Conservation (phyloP, 139 green algal genomes). For the Prasinococcaceae sp. region DNA sequence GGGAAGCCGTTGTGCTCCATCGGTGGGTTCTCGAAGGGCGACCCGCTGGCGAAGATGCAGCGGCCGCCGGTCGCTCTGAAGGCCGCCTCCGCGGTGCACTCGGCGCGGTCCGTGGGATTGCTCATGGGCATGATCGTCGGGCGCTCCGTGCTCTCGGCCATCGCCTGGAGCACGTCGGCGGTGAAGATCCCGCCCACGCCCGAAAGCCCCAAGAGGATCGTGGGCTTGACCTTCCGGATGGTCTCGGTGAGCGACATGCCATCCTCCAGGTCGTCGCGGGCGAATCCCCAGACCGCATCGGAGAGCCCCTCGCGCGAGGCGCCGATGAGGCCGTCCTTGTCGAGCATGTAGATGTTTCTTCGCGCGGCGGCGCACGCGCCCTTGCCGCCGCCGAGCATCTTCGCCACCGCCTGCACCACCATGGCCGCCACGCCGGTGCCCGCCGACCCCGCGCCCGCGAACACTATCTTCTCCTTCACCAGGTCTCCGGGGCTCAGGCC, state of each 20-base stretch:
- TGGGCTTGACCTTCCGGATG: constrained; percentile 43
- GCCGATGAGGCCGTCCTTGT: too few relatives aligned
- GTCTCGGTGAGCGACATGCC: too few relatives aligned
- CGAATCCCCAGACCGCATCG: too few relatives aligned
- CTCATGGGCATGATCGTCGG: constrained; percentile 83
- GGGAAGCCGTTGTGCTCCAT: too few relatives aligned
- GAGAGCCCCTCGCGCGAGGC: too few relatives aligned
- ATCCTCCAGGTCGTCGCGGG: too few relatives aligned
- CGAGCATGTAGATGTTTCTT: too few relatives aligned
- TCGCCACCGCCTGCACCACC: constrained; percentile 12
- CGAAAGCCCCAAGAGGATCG: constrained; percentile 43
- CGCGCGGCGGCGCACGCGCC: too few relatives aligned
- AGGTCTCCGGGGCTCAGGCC: constrained; percentile 3
- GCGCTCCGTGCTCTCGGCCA: constrained; percentile 30
- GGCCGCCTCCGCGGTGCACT: constrained; percentile 61
- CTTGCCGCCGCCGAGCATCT: constrained; percentile 6
- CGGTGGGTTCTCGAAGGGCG: constrained; percentile 31
- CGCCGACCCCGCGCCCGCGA: constrained; percentile 10
- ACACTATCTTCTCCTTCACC: constrained; percentile 11
- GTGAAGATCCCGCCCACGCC: constrained; percentile 8
- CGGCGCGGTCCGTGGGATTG: constrained; percentile 71
- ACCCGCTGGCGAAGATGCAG: constrained; percentile 59
- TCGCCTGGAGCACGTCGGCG: constrained; percentile 15
- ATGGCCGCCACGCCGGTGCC: constrained; percentile 12
- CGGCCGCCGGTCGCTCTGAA: constrained; percentile 22